phyloP scores from a whole-genome alignment of 805 yeast species.

The Kluyveromyces nonfermentans region DNA sequence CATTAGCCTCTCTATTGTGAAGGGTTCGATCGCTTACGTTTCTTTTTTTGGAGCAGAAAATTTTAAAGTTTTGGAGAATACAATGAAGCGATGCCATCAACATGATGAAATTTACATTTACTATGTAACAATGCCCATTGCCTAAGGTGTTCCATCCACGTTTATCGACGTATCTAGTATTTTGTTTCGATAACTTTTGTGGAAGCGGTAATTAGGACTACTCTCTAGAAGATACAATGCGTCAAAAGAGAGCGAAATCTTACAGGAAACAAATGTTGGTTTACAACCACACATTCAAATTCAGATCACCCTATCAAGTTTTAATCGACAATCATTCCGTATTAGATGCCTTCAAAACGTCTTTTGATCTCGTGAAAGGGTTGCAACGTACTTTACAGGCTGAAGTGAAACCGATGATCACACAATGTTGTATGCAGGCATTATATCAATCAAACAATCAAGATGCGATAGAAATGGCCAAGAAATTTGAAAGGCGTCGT shows the following conservation, averaged over 20 bases:
- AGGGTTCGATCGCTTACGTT: not conserved
- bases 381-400: slow-evolving; percentile 74
- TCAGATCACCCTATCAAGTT: slow-evolving; percentile 89
- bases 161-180: not conserved
- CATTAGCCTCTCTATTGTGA: no score
- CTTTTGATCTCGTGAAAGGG: slow-evolving; percentile 75
- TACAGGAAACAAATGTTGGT: slow-evolving; percentile 89
- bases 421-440: slow-evolving; percentile 91
- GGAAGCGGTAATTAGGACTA: not conserved
- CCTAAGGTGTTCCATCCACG: not conserved
- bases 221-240: slow-evolving; percentile 42
- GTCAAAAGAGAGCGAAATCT: slow-evolving; percentile 91
- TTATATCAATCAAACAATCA: slow-evolving; percentile 66
- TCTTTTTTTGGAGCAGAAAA: not conserved
- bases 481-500: slow-evolving; percentile 79
- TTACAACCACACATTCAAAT: slow-evolving; percentile 76
- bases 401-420: slow-evolving; percentile 80
- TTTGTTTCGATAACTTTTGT: not conserved
- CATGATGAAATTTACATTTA: no score
- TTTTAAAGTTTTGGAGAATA: not conserved
- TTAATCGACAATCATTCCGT: slow-evolving; percentile 77
- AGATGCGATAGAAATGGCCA: slow-evolving; percentile 71
- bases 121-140: not conserved
- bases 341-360: slow-evolving; percentile 51
- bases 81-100: not conserved